phyloP scores from a whole-genome alignment of 2,329 filamentous ascomycete genomes.

The Colletotrichum navitas region DNA sequence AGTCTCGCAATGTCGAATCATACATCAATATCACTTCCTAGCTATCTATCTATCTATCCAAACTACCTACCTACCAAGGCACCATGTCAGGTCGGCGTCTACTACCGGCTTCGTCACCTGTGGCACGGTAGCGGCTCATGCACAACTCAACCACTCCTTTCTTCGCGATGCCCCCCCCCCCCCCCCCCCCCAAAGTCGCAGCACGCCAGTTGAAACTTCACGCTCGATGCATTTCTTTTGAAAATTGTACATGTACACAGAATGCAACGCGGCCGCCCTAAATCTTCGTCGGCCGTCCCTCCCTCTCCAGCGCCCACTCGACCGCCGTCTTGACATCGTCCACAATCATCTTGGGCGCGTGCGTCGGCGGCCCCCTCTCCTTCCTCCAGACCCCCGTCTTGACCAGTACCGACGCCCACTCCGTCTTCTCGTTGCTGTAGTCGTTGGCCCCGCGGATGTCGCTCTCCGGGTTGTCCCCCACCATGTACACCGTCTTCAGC shows the following conservation, averaged over 20 bases:
- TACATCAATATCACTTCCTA: neutral
- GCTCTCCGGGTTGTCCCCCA: constrained; percentile 90
- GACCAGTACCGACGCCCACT: constrained; percentile 84
- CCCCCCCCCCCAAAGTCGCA: no score
- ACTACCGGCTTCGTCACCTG: neutral
- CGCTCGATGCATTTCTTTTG: neutral
- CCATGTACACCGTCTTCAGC: constrained; percentile 89
- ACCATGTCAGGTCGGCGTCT: no score
- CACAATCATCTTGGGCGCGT: constrained; percentile 74
- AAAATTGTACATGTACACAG: no score
- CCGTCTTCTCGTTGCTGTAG: constrained; percentile 76
- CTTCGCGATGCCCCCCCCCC: no score
- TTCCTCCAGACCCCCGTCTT: constrained; percentile 80
- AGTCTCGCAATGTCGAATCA: neutral
- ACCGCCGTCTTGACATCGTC: constrained; percentile 84
- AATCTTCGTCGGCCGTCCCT: constrained; percentile 50
- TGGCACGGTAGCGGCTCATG: constrained; percentile 18
- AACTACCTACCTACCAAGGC: neutral
- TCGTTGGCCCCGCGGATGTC: constrained; percentile 91
- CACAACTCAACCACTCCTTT: constrained; percentile 1
- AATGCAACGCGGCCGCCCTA: neutral
- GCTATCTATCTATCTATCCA: no score
- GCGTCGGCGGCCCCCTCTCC: constrained; percentile 63
- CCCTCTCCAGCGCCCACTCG: constrained; percentile 76
- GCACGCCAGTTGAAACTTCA: neutral